phyloP scores from a whole-genome alignment of 1,139 yeast species.

The Groenewaldozyma sp. region DNA sequence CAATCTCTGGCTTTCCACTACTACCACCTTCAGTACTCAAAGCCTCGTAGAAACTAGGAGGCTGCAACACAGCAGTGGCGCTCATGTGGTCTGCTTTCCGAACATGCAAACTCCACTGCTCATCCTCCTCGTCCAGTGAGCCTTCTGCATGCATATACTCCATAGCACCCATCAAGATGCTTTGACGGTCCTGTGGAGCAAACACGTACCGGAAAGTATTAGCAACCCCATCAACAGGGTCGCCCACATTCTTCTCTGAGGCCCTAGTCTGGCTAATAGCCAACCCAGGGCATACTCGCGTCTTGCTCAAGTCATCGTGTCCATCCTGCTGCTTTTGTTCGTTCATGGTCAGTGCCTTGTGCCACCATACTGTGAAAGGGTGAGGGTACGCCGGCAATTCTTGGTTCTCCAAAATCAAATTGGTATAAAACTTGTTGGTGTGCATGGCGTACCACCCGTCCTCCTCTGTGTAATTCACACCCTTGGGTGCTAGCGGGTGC shows the following conservation, averaged over 20 bases:
- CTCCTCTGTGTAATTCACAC: slow-evolving; percentile 15
- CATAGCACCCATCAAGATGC: slow-evolving; percentile 16
- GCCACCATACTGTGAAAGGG: slow-evolving; percentile 66
- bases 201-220: slow-evolving; percentile 1
- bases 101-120: neutral
- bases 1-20: slow-evolving; percentile 27
- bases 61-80: neutral
- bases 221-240: neutral
- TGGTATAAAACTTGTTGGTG: slow-evolving; percentile 76
- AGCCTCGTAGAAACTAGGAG: neutral
- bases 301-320: neutral
- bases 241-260: neutral
- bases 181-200: neutral
- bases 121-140: neutral
- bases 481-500: slow-evolving; percentile 37
- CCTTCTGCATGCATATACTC: slow-evolving; percentile 29
- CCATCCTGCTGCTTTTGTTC: neutral
- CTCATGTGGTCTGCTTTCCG: neutral
- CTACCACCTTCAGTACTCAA: neutral
- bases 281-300: neutral
- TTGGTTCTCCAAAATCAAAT: slow-evolving; percentile 56
- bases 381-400: slow-evolving; percentile 60
- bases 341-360: neutral
- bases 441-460: slow-evolving; percentile 37
- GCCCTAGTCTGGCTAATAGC: neutral